Evolutionary conservation across 345 rosid genomes (phyloP), one percentile per base, ranked within the genome.

Genomic region (Crucihimalaya himalaica): DNA sequence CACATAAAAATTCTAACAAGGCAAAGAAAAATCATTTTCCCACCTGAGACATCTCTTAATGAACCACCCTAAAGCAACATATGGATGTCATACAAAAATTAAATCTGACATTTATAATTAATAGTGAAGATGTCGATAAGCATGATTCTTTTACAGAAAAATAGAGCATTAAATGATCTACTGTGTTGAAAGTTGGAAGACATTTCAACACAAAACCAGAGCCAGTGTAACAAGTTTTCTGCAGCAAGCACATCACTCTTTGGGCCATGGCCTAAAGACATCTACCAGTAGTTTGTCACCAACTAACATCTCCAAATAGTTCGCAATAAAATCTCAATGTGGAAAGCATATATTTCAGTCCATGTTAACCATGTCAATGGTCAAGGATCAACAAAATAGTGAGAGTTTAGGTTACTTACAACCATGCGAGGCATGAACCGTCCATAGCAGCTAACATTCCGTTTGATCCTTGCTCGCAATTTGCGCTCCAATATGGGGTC

Each of bases 361-460:
- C 6, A 43, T 48, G 61, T 51, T 11, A 46, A 58, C 11, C 47
- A 31, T 40, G 37, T 1, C 59, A 34, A 14, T 48, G 32, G 59
- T 64, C 59, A 66, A 27, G 11, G 25, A 66, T 58, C 19, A 48
- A 37, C 20, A 47, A 66, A 18, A 15, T 18, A 62, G 42, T 4
- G 5, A 62, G 28, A 47, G 63, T 8, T 9, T 71, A 20, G 31
- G 63, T 57, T 70, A 92, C 99, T 96, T 86, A 96, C 99, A 71
- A 82, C 87, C 95, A 86, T 92, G 68, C 97, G 97, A 69, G 99
- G 97, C 99, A 88, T 92, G 81, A 83, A 86, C 78, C 90, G 89
- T 31, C 99, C 99, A 79, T 96, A 90, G 72, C 95, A 92, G 91
- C 97, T 90, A 70, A 96, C 99, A 78, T 88, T 89, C 51, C 97